Evolutionary conservation across 2,329 filamentous ascomycete genomes (phyloP).

Genomic region (Colletotrichum australisinense): DNA sequence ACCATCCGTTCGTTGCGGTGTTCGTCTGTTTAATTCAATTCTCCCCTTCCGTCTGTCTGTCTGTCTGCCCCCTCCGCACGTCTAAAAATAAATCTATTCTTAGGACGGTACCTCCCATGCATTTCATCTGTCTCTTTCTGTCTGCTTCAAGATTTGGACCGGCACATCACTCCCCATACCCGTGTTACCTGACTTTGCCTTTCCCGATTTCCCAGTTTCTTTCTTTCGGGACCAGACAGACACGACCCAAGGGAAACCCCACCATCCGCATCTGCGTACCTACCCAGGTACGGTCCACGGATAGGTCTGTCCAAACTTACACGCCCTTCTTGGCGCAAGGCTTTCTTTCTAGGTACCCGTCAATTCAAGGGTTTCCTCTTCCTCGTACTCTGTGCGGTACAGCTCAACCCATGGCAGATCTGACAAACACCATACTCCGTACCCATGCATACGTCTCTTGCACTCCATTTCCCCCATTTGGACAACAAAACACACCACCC

Average conservation of each 20-base stretch:
- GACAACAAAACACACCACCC: background rate
- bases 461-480: background rate
- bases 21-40: background rate
- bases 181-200: background rate
- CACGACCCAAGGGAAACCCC: background rate
- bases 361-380: background rate
- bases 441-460: background rate
- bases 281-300: too few species aligned
- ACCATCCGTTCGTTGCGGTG: slow-evolving; percentile 1
- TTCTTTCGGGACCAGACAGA: background rate
- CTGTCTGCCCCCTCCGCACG: slow-evolving; percentile 1
- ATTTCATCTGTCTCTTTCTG: background rate
- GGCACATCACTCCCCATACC: background rate
- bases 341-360: slow-evolving; percentile 10
- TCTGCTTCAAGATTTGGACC: background rate
- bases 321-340: background rate
- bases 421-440: background rate
- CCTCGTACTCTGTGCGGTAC: background rate
- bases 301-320: background rate
- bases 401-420: background rate
- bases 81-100: slow-evolving; percentile 29
- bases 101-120: background rate
- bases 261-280: background rate
- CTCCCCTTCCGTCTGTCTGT: background rate
- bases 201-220: background rate